Percentiles rank a stretch among this genome's conserved stretches.
phyloP scores from a whole-genome alignment of 2,329 filamentous ascomycete species.

The Immersiporthe knoxdaviesiana region DNA sequence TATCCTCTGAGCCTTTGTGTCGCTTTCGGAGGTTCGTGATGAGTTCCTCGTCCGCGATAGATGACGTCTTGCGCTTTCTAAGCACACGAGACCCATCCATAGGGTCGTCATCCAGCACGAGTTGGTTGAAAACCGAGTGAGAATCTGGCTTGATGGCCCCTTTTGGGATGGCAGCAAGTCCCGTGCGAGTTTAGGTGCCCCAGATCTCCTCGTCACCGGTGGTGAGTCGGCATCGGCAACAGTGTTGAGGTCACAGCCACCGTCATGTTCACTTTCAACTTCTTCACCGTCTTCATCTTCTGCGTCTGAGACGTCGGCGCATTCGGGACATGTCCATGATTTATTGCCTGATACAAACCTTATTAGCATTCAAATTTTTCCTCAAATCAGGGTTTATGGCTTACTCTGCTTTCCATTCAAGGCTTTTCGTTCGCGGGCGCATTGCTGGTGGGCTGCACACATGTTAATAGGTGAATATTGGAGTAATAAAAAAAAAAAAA shows the following conservation, averaged over 20 bases:
- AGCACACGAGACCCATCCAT: conserved; percentile 77
- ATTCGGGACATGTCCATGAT: conserved; percentile 58
- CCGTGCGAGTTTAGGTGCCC: conserved; percentile 67
- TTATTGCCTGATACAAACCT: conserved; percentile 42
- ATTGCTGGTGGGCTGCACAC: conserved; percentile 83
- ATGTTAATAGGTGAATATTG: conserved; percentile 40
- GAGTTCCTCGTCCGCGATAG: conserved; percentile 65
- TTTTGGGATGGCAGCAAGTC: conserved; percentile 72
- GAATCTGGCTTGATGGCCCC: conserved; percentile 68
- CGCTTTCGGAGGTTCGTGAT: conserved; percentile 57
- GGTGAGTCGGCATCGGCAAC: conserved; percentile 41
- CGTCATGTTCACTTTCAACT: conserved; percentile 35
- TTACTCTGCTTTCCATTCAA: conserved; percentile 67
- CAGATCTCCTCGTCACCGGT: conserved; percentile 55
- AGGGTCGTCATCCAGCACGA: conserved; percentile 72
- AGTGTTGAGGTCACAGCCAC: conserved; percentile 33
- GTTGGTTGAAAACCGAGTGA: conserved; percentile 76
- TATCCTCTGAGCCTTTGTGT: conserved; percentile 52
- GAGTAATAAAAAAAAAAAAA: too few relatives aligned
- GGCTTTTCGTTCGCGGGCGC: conserved; percentile 73
- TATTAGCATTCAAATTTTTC: conserved; percentile 33
- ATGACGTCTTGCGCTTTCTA: conserved; percentile 83
- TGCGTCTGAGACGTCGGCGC: conserved; percentile 38
- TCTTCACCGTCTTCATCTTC: conserved; percentile 38
- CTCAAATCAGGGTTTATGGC: conserved; percentile 34